Evolutionary conservation across 176 grass and related monocot genomes (phyloP), one percentile per base, ranked within the genome.

Genomic region (Carex pumila): DNA sequence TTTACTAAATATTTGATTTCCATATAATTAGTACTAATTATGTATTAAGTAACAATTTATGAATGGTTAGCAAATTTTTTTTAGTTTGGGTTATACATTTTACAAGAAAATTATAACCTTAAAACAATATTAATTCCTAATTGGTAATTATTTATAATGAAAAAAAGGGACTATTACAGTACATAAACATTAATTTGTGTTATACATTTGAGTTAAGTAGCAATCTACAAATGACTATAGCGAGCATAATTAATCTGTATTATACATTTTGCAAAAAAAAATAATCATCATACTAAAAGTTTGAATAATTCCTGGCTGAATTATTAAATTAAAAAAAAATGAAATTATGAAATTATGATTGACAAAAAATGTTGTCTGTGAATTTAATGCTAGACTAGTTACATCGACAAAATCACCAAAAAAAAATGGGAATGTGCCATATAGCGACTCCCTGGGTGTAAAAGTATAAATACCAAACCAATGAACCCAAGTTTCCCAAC

Each of bases 391-490:
- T 76, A 55, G 49, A 55, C 72, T 13, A 32, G 56, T 56, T 77
- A 25, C 57, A 77, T 56, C 7, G n/a, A 71, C 50, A 77, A 56
- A 52, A 77, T 18, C 2, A 12, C 6, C 6, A 56, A 50, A 56
- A 77, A 25, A 25, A 7, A 71, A 49, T 71, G 37, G 17, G 21
- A 22, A 56, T 15, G 12, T 15, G 5, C 73, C 25, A 77, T 17
- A 77, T 30, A 82, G 22, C 1, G 21, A 7, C 43, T 52, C 34
- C 56, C 39, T 29, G n/a, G 12, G 0, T 62, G 21, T 50, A 67
- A 83, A 83, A 65, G 41, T 83, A 83, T 83, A 83, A 83, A 83
- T 83, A 68, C 80, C 61, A 83, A 83, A 64, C 39, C 62, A 36
- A 67, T 67, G 4, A 83, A 68, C 57, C 43, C 80, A 83, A 55